Base-by-base conservation (phyloP, 2,329 filamentous ascomycete genomes). In the Penicillium sp. region DNA sequence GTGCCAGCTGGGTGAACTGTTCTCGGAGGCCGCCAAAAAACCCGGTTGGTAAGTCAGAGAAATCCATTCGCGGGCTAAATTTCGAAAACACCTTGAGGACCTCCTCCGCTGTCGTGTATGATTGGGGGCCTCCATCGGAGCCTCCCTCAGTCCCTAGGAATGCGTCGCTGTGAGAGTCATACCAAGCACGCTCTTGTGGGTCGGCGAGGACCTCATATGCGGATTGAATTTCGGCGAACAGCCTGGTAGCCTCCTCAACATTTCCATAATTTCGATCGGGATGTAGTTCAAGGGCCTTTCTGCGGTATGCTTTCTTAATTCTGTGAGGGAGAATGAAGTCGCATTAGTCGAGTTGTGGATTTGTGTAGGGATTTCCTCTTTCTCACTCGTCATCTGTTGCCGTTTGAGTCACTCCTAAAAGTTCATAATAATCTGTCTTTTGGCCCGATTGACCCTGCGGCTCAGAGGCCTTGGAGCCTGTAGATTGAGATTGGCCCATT, bases 141-240 rank as follows among this genome's bases (percentile, higher is more conserved):
- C 65, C 68, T 45, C 74, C 85, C 56, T 85, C 82, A 39, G 88
- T 89, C 29, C 85, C 84, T 61, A 98, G 78, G 60, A 98, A 96
- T 50, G 90, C 87, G 65, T 92, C 88, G 59, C 92, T 88, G 72
- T 99, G 95, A 3, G 92, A 92, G 76, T 99, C 93, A 78, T 99
- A 99, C 95, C 95, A 99, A 31, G 93, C 89, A 66, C 95, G 87
- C 74, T 99, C 95, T 72, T 99, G 93, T 11, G 92, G 88, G 73
- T 99, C 95, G 1, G 93, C 96, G 1, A 99, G 84, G n/a, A 99
- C 86, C 74, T 98, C 92, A 73, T 99, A 96, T 47, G 95, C 95
- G 35, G 92, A 85, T 74, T 97, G 93, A 27, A 98, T 83, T 71
- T 97, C 92, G 50, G 95, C 92, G 72, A 99, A 99, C 52, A 88